Conservation (phyloP, 805 yeast species). For the Kodamaea restingae region DNA sequence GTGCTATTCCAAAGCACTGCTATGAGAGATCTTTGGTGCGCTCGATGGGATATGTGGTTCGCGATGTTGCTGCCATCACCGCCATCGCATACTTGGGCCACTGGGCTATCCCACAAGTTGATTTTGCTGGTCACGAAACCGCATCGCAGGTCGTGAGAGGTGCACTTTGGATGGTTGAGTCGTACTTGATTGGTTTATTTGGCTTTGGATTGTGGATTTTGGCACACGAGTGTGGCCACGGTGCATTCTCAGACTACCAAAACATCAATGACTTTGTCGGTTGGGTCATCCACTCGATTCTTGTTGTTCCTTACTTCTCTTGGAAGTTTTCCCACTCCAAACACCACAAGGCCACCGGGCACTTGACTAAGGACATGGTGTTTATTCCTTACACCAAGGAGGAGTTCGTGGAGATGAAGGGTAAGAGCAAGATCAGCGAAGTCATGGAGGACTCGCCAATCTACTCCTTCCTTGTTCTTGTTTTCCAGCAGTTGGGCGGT, state of each 20-base stretch:
- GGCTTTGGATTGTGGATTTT: slow-evolving; percentile 60
- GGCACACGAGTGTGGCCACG: slow-evolving; percentile 65
- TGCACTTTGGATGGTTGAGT: slow-evolving; percentile 55
- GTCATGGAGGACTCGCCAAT: slow-evolving; percentile 55
- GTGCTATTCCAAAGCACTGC: slow-evolving; percentile 59
- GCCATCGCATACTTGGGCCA: slow-evolving; percentile 41
- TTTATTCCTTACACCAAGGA: slow-evolving; percentile 54
- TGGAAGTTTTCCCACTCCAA: slow-evolving; percentile 60
- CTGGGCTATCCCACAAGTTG: slow-evolving; percentile 32
- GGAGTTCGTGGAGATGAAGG: slow-evolving; percentile 32
- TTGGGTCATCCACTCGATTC: slow-evolving; percentile 57
- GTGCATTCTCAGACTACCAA: slow-evolving; percentile 54
- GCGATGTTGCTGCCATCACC: slow-evolving; percentile 48
- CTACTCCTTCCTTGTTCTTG: slow-evolving; percentile 35
- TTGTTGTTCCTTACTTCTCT: slow-evolving; percentile 56
- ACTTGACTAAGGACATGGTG: slow-evolving; percentile 56
- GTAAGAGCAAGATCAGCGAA: slow-evolving; percentile 38
- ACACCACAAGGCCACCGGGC: slow-evolving; percentile 64
- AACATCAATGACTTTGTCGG: slow-evolving; percentile 54
- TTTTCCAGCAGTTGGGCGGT: slow-evolving; percentile 57
- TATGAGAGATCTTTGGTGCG: slow-evolving; percentile 49
- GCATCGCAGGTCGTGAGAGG: slow-evolving; percentile 38
- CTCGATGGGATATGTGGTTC: slow-evolving; percentile 49
- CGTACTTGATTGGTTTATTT: slow-evolving; percentile 48
- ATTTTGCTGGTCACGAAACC: slow-evolving; percentile 18